Percentiles rank a stretch among this genome's conserved stretches.
phyloP scores from a whole-genome alignment of 2,329 filamentous ascomycete genomes.

The Graphilbum sp. region DNA sequence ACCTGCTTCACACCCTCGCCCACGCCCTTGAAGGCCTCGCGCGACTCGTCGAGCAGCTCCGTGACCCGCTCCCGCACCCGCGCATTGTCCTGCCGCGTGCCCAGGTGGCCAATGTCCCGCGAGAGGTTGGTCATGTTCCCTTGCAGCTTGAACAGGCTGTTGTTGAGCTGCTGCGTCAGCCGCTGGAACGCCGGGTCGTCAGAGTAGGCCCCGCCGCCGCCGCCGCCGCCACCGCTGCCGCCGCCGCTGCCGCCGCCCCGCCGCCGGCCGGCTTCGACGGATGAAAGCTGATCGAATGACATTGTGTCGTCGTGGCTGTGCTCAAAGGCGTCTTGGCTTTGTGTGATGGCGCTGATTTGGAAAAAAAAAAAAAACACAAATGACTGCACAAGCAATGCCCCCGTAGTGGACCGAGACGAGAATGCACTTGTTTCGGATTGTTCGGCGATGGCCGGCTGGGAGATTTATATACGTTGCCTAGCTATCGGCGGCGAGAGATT shows the following conservation, averaged over 20 bases:
- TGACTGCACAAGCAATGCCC: neutral
- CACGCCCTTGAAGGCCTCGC: slow-evolving; percentile 74
- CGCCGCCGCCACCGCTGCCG: slow-evolving; percentile 31
- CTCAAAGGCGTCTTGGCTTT: too few species aligned
- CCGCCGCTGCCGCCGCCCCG: slow-evolving; percentile 39
- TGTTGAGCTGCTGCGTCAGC: slow-evolving; percentile 68
- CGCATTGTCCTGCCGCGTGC: slow-evolving; percentile 81
- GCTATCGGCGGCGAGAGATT: too few species aligned
- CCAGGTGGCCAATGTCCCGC: slow-evolving; percentile 70
- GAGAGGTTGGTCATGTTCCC: slow-evolving; percentile 74
- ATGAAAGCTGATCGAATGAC: slow-evolving; percentile 82
- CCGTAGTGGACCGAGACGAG: too few species aligned
- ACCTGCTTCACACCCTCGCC: slow-evolving; percentile 90
- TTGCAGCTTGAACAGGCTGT: slow-evolving; percentile 77
- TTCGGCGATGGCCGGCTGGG: too few species aligned
- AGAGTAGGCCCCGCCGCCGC: slow-evolving; percentile 54
- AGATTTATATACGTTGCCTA: too few species aligned
- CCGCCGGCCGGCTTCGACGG: slow-evolving; percentile 58
- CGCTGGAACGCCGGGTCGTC: slow-evolving; percentile 88
- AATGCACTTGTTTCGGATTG: too few species aligned
- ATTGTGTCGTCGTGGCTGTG: slow-evolving; percentile 30
- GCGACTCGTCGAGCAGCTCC: slow-evolving; percentile 71
- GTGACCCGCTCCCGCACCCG: slow-evolving; percentile 82
- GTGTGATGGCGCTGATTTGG: neutral
- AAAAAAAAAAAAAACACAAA: neutral